Conservation (phyloP, 2,329 filamentous ascomycete genomes). For the Stylonectria norvegica region DNA sequence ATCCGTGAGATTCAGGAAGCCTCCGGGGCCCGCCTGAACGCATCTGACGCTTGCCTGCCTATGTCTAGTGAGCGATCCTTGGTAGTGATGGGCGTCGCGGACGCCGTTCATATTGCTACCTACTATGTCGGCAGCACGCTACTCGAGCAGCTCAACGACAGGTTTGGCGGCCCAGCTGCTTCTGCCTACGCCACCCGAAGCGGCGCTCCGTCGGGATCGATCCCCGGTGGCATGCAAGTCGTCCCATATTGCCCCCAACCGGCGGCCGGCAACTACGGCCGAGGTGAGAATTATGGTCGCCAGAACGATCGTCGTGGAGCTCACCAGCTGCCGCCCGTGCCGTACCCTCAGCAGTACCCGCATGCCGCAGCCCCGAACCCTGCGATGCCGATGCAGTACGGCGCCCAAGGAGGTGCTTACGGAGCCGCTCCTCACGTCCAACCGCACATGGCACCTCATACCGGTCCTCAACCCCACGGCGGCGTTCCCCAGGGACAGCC, state of each 20-base stretch:
- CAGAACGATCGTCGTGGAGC: conserved; percentile 68
- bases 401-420: conserved; percentile 70
- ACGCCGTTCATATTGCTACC: conserved; percentile 97
- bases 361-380: conserved; percentile 56
- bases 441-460: conserved; percentile 63
- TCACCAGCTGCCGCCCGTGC: conserved; percentile 74
- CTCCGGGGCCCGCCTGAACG: conserved; percentile 92
- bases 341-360: conserved; percentile 69
- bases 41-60: conserved; percentile 90
- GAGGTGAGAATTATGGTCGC: conserved; percentile 77
- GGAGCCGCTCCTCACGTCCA: conserved; percentile 73
- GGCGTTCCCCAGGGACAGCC: conserved; percentile 72
- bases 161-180: conserved; percentile 90
- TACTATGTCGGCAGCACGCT: conserved; percentile 99
- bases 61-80: conserved; percentile 96
- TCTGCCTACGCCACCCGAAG: conserved; percentile 97
- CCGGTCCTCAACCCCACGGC: conserved; percentile 53
- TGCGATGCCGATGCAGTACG: conserved; percentile 74
- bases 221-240: conserved; percentile 97
- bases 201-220: conserved; percentile 86
- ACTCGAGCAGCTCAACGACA: conserved; percentile 92
- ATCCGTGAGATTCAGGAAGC: conserved; percentile 99
- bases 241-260: conserved; percentile 97
- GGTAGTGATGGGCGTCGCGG: conserved; percentile 94
- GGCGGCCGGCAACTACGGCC: conserved; percentile 86